Evolutionary conservation across 306 rosid genomes (phyloP).

Genomic region (Nissolia schottii): DNA sequence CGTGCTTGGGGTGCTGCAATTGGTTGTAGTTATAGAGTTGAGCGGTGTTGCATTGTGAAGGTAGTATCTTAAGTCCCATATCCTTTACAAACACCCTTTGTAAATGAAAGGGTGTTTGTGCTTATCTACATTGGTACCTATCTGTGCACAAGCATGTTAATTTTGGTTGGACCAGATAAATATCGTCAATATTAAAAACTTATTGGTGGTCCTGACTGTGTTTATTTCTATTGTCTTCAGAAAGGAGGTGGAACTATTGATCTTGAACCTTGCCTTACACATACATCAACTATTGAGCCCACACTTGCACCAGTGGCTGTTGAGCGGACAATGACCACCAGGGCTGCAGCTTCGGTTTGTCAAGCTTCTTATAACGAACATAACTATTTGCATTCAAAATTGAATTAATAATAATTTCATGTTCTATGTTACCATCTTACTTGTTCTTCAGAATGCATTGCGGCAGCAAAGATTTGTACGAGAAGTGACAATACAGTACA

Average conservation of each 20-base stretch:
- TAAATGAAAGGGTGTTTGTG: background rate
- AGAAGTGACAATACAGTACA: conserved; percentile 97
- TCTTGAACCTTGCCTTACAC: conserved; percentile 92
- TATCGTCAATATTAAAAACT: conserved; percentile 19
- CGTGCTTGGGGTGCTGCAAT: conserved; percentile 99
- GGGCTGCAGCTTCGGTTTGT: conserved; percentile 95
- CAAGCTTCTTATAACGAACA: conserved; percentile 19
- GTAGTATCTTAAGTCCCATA: conserved; percentile 35
- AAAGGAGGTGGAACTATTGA: conserved; percentile 93
- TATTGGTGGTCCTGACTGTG: conserved; percentile 15
- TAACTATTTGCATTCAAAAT: conserved; percentile 1
- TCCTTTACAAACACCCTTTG: background rate
- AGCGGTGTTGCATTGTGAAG: conserved; percentile 94
- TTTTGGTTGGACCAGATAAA: background rate
- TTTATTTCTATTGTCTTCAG: conserved; percentile 44
- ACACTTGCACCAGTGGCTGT: conserved; percentile 92
- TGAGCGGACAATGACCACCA: conserved; percentile 92
- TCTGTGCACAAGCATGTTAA: background rate
- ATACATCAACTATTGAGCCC: conserved; percentile 91
- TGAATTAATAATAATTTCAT: background rate
- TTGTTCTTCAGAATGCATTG: conserved; percentile 69
- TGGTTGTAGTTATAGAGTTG: conserved; percentile 91
- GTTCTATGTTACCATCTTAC: conserved; percentile 17
- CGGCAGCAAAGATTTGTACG: conserved; percentile 85
- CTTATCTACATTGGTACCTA: background rate